Conservation (phyloP, 2,329 filamentous ascomycete species). For the Colletotrichum neosansevieriae region DNA sequence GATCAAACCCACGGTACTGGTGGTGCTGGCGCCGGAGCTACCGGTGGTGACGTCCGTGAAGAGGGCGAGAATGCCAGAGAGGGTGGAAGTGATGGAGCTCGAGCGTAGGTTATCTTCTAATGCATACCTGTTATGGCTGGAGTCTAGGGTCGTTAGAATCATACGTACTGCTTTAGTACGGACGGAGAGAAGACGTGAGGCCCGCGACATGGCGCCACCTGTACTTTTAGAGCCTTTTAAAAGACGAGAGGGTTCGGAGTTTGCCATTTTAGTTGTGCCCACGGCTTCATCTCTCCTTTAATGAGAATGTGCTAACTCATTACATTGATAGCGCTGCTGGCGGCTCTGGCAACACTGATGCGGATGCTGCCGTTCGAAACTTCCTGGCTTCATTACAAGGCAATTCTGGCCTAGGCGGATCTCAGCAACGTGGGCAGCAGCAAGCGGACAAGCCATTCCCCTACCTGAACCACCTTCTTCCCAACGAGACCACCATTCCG, state of each 20-base stretch:
- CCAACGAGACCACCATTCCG: conserved; percentile 81
- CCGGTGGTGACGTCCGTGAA: conserved; percentile 90
- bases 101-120: conserved; percentile 87
- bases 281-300: conserved; percentile 18
- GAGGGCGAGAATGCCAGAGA: conserved; percentile 91
- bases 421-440: conserved; percentile 47
- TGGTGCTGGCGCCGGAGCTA: conserved; percentile 87
- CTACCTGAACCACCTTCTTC: conserved; percentile 86
- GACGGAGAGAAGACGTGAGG: conserved; percentile 24
- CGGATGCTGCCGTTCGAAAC: conserved; percentile 84
- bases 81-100: conserved; percentile 93
- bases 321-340: conserved; percentile 28
- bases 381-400: conserved; percentile 86
- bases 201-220: conserved; percentile 40
- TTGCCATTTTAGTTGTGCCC: conserved; percentile 35
- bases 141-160: conserved; percentile 29
- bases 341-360: conserved; percentile 68
- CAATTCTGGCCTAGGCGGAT: conserved; percentile 55
- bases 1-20: conserved; percentile 71
- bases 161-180: conserved; percentile 23
- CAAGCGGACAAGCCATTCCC: conserved; percentile 75
- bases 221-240: conserved; percentile 45
- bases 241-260: conserved; percentile 38
- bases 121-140: conserved; percentile 31
- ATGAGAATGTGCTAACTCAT: conserved; percentile 36